Percentiles rank a stretch among this genome's conserved stretches.
phyloP scores from a whole-genome alignment of 345 rosid genomes.

The Psidium friedrichsthalianum region DNA sequence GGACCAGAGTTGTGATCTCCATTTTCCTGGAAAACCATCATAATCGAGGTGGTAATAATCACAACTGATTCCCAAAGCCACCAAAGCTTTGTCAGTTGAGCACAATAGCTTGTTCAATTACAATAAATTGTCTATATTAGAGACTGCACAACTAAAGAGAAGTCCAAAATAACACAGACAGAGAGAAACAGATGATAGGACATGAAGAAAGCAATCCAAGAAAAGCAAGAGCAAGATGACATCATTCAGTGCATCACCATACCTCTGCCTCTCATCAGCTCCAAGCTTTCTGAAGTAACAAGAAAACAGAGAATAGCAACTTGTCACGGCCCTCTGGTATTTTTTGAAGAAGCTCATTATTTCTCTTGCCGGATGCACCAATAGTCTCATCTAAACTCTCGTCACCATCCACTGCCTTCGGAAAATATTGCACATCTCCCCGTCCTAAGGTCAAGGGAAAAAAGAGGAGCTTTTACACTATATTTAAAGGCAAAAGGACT shows the following conservation, averaged over 20 bases:
- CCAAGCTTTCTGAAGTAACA: constrained; percentile 89
- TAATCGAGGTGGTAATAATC: neutral
- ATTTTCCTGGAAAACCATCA: neutral
- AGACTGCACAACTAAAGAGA: neutral
- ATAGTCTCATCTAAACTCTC: constrained; percentile 22
- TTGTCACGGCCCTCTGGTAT: constrained; percentile 43
- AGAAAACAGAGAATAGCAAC: constrained; percentile 76
- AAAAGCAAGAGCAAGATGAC: neutral
- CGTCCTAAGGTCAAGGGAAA: constrained; percentile 16
- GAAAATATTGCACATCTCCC: constrained; percentile 13
- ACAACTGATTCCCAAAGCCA: neutral
- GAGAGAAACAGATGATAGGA: neutral
- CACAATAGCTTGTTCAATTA: neutral
- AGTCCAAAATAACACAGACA: neutral
- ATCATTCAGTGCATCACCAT: neutral
- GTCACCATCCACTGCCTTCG: constrained; percentile 33
- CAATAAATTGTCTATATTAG: neutral
- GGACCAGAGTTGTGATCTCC: neutral
- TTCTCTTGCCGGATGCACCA: constrained; percentile 14
- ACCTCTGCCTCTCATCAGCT: constrained; percentile 97
- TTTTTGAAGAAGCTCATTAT: constrained; percentile 15
- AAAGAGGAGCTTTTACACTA: neutral
- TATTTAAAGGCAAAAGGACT: neutral
- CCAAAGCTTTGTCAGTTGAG: neutral
- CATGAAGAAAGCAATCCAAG: neutral